Evolutionary conservation across 176 grass and related monocot species (phyloP).

Genomic region (Guadua angustifolia): DNA sequence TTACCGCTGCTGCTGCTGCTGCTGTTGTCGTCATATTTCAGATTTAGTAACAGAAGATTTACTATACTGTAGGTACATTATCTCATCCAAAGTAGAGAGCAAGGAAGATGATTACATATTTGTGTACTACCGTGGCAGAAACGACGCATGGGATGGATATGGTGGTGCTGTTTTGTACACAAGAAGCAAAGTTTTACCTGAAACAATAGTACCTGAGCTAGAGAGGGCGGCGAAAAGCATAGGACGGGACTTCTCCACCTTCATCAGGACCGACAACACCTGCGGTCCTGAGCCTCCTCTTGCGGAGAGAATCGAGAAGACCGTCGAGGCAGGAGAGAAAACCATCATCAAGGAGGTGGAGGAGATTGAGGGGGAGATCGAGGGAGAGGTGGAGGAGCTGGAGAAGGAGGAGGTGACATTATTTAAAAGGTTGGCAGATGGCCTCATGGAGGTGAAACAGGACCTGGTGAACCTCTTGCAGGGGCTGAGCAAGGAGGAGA

Average conservation of each 20-base stretch:
- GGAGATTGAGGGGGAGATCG: constrained; percentile 73
- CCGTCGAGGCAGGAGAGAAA: constrained; percentile 82
- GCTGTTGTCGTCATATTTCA: neutral
- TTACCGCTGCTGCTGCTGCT: neutral
- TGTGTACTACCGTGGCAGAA: constrained; percentile 89
- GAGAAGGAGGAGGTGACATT: constrained; percentile 52
- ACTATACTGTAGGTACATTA: constrained; percentile 69
- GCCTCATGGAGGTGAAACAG: constrained; percentile 61
- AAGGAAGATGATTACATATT: constrained; percentile 95
- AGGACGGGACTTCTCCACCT: constrained; percentile 70
- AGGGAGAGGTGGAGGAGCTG: constrained; percentile 61
- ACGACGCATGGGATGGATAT: constrained; percentile 97
- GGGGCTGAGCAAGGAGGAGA: constrained; percentile 86
- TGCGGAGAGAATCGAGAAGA: constrained; percentile 79
- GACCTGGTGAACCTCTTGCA: constrained; percentile 76
- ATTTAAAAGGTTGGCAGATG: constrained; percentile 67
- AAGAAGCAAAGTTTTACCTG: constrained; percentile 70
- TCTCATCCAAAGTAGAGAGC: constrained; percentile 91
- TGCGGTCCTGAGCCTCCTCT: constrained; percentile 91
- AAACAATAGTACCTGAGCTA: constrained; percentile 75
- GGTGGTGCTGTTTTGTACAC: constrained; percentile 90
- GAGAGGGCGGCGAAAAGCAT: constrained; percentile 73
- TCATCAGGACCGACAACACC: constrained; percentile 83
- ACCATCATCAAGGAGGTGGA: constrained; percentile 72
- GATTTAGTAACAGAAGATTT: constrained; percentile 20